Base-by-base conservation (phyloP, 1,284 basidiomycete genomes). In the Ceratobasidium sp. region DNA sequence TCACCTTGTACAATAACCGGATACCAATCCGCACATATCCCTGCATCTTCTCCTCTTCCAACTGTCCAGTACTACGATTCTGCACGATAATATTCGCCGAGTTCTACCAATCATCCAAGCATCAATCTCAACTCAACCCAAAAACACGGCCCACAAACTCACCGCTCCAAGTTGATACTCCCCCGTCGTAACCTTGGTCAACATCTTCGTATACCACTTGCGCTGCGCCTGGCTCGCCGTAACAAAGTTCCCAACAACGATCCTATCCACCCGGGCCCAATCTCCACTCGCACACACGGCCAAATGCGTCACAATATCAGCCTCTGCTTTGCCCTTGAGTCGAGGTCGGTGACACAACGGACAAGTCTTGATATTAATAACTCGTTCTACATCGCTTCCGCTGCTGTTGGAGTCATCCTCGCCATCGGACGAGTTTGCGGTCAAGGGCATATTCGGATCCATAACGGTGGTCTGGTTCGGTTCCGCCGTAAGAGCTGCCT, bases 21-120 rank as follows among this genome's bases (percentile, higher is more conserved):
- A 99, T 99, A 12, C 97, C 97, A 23, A 98, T 86, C 53, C 97
- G 88, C 0, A 99, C 96, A 83, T 98, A 98, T 2, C 97, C 95
- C 84, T 97, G 94, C 94, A 97, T 98, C 88, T 99, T 99, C 86
- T 99, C 98, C 86, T 99, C 98, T 83, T 97, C 93, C 78, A 99
- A 84, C 84, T 96, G 94, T 0, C 98, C 97, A 1, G 95, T 97
- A 82, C 91, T 84, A 15, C 97, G 89, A 84, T 98, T 96, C 86
- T 98, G 96, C 0, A 98, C 96, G 79, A 98, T 95, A 80, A 99
- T 98, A 84, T 99, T 99, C 69, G 97, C 97, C 70, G 94, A 96
- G 82, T 97, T 95, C 94, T 95, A 81, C 15, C 51, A 2, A 66
- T 23, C 1, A 44, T 20, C 7, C 13, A 56, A 75, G 5, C 33